These are phyloP conservation scores for Platanthera zijinensis DNA, from an alignment of 106 monocot genomes.

Conservation along the genomic window DNA sequence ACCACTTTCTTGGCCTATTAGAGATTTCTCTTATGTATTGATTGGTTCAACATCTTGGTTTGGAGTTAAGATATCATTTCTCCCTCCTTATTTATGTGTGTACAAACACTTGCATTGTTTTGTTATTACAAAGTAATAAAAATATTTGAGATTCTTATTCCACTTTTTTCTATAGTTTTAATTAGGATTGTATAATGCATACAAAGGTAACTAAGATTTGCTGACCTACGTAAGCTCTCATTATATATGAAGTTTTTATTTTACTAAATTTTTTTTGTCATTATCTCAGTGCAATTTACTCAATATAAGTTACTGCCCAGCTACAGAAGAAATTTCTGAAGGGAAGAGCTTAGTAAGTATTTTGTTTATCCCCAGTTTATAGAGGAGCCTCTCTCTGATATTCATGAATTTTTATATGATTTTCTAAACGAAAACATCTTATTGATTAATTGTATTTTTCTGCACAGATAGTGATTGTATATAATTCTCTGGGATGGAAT, in stretches of 20 bases:
- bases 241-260: constrained; percentile 1
- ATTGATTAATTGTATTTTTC: not conserved
- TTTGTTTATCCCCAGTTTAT: not conserved
- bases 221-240: not conserved
- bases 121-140: no score
- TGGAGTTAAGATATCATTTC: no score
- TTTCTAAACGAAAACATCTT: not conserved
- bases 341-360: constrained; percentile 51
- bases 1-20: no score
- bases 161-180: no score
- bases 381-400: no score
- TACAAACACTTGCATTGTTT: no score
- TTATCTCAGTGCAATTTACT: constrained; percentile 60
- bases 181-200: no score
- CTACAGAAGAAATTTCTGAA: constrained; percentile 43
- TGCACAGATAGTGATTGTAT: constrained; percentile 34
- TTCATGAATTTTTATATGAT: not conserved
- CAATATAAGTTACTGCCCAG: constrained; percentile 77
- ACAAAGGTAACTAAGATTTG: not conserved
- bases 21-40: no score
- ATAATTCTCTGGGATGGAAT: constrained; percentile 50
- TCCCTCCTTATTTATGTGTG: no score
- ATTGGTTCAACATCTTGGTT: no score
- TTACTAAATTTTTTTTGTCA: not conserved
- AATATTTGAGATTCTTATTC: no score